phyloP scores from a whole-genome alignment of 2,329 filamentous ascomycete genomes.

The Epichloe glyceriae region DNA sequence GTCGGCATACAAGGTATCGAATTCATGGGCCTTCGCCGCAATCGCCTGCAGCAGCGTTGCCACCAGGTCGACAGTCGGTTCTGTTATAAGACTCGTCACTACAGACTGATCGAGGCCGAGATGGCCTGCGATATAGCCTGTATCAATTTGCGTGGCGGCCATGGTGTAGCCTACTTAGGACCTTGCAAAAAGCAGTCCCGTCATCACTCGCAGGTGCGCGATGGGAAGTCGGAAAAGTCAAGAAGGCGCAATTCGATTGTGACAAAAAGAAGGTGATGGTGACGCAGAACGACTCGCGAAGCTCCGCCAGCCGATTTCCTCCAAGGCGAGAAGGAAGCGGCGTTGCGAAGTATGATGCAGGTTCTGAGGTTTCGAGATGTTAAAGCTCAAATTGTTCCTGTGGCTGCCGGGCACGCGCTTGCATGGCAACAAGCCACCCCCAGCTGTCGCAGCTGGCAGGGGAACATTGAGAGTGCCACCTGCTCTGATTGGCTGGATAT shows the following conservation, averaged over 20 bases:
- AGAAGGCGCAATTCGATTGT: not conserved
- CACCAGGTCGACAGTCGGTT: constrained; percentile 69
- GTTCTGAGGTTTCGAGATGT: not conserved
- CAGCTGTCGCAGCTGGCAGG: not conserved
- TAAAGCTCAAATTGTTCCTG: not conserved
- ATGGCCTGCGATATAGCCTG: constrained; percentile 60
- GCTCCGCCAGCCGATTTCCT: not conserved
- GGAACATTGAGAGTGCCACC: not conserved
- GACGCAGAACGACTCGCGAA: not conserved
- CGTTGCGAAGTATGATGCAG: not conserved
- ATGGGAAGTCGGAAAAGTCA: not conserved
- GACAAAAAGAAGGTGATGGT: not conserved
- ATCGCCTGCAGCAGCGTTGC: constrained; percentile 61
- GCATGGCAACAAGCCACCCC: not conserved
- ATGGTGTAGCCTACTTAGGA: constrained; percentile 14
- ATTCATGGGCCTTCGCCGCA: constrained; percentile 66
- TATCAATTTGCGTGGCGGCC: constrained; percentile 44
- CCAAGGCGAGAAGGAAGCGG: not conserved
- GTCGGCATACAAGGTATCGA: constrained; percentile 69
- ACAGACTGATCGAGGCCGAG: constrained; percentile 54
- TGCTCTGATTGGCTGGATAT: not conserved
- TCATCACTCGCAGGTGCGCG: constrained; percentile 7
- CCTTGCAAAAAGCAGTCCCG: constrained; percentile 4
- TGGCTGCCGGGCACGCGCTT: constrained; percentile 1
- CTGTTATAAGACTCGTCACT: constrained; percentile 46